A percentile compares a stretch with the other conserved stretches of the same genome.
These are phyloP conservation scores for Botrytis cinerea DNA, from an alignment of 2,329 filamentous ascomycete genomes.

Conservation along the genomic window DNA sequence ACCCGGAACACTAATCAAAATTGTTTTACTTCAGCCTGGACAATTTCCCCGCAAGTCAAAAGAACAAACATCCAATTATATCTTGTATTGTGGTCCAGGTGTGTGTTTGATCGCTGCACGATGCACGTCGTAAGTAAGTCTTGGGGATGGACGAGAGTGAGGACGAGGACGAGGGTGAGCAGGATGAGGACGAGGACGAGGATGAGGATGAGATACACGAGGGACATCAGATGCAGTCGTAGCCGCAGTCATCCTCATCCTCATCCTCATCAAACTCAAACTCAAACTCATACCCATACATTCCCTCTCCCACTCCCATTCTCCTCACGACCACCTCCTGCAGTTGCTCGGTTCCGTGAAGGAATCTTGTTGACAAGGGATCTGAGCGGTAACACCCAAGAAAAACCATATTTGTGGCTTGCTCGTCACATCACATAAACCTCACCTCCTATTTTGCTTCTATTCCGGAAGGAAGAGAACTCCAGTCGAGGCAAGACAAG, in stretches of 20 bases:
- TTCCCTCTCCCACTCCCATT: background rate
- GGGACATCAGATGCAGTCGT: background rate
- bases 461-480: background rate
- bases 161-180: background rate
- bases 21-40: background rate
- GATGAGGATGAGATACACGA: background rate
- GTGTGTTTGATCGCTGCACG: background rate
- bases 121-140: background rate
- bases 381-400: background rate
- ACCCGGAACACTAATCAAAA: background rate
- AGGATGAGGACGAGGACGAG: too few relatives aligned
- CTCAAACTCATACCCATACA: background rate
- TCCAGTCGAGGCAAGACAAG: background rate
- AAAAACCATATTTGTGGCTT: background rate
- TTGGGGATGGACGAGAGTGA: too few relatives aligned
- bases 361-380: constrained; percentile 6
- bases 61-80: constrained; percentile 2
- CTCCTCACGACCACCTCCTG: background rate
- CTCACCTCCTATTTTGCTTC: background rate
- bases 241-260: background rate
- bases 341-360: background rate
- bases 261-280: background rate
- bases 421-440: background rate
- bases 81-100: background rate
- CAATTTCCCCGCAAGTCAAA: constrained; percentile 8